phyloP scores from a whole-genome alignment of 495 filamentous ascomycete genomes.

The Penicillium paradoxum region DNA sequence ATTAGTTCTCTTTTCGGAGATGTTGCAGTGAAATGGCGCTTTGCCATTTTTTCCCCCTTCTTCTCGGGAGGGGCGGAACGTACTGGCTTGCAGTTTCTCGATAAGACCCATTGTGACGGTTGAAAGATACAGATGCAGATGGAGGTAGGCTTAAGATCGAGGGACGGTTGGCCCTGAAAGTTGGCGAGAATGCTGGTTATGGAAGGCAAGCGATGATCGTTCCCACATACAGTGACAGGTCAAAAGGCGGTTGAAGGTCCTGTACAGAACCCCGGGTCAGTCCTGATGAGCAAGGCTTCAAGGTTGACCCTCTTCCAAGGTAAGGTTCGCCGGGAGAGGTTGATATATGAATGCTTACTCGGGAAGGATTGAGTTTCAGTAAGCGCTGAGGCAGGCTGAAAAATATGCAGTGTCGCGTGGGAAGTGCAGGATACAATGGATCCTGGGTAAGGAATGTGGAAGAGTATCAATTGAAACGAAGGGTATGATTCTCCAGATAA shows the following conservation, averaged over 20 bases:
- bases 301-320: background rate
- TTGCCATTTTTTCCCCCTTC: too few species aligned
- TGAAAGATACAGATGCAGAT: background rate
- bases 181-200: background rate
- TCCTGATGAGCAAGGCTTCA: background rate
- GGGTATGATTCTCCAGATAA: background rate
- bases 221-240: background rate
- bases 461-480: background rate
- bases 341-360: background rate
- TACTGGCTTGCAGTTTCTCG: slow-evolving; percentile 55
- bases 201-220: background rate
- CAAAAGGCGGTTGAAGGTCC: background rate
- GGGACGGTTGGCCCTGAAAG: background rate
- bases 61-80: slow-evolving; percentile 8
- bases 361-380: background rate
- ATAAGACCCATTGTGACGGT: slow-evolving; percentile 40
- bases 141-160: background rate
- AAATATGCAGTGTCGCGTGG: background rate
- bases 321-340: too few species aligned
- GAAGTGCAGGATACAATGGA: background rate
- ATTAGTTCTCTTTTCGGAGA: slow-evolving; percentile 8
- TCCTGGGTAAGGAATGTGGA: background rate
- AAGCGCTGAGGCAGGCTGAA: background rate
- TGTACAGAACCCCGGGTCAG: background rate
- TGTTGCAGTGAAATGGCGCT: background rate